Base-by-base conservation (phyloP, 805 yeast genomes). In the Yarrowia deformans region DNA sequence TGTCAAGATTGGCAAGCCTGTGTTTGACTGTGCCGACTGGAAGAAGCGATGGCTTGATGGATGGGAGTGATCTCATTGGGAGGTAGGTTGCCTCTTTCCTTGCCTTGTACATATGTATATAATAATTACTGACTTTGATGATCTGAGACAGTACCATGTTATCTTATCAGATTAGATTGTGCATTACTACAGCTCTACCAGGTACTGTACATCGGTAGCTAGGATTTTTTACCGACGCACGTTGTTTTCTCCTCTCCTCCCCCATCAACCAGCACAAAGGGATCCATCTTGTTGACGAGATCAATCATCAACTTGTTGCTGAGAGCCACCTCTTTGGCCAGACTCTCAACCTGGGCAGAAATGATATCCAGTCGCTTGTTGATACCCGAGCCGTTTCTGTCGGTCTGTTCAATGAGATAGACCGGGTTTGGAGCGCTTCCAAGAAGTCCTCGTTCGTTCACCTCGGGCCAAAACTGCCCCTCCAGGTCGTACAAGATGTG, bases 11-110 rank as follows among this genome's bases (percentile, higher is more conserved):
- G 97, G 97, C 0, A 95, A 95, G 79, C 91, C 91, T 8, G 81
- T 81, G 69, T 95, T 95, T 76, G 93, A 94, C 76, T 94, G 98
- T 75, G 82, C 87, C 70, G 83, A 90, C 72, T 95, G 99, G 99
- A 88, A 88, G 76, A 87, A 90, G 74, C 87, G 99, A 76, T 94
- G 99, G 99, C 88, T 85, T 73, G 97, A 91, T 74, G 98, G 98
- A 0, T 93, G 97, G 97, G 89, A 90, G 86, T 1, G 77, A 82
- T 34, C 29, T 4, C 4, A 4, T 23, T 23, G 29, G 29, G n/a
- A n/a, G n/a, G 29, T 23, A 4, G 29, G 29, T 23, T 23, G 29
- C 29, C 4, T 23, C 29, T 23, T 23, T 23, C 29, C 29, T 23
- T 63, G 68, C 29, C 29, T 23, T 63, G 68, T 63, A 63, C 14